A percentile compares a stretch with the other conserved stretches of the same genome.
These are phyloP conservation scores for Cladosporium sp. DNA, from an alignment of 2,329 filamentous ascomycete genomes.

Conservation along the genomic window DNA sequence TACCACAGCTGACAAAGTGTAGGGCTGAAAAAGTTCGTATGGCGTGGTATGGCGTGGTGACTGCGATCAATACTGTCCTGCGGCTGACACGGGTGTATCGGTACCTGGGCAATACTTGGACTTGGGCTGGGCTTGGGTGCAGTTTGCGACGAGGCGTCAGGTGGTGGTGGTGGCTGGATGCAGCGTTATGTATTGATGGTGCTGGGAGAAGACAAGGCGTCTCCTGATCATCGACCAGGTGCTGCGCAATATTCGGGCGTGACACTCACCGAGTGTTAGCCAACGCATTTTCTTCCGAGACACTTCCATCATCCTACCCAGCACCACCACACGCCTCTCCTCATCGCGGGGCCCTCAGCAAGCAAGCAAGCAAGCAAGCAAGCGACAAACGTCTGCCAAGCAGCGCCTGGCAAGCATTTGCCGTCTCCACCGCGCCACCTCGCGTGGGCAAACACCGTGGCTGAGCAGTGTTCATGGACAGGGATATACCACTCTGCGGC, in stretches of 20 bases:
- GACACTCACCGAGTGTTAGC: not conserved
- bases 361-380: not conserved
- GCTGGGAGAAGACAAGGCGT: not conserved
- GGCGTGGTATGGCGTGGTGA: not conserved
- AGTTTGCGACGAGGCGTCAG: constrained; percentile 5
- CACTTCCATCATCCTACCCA: constrained; percentile 7
- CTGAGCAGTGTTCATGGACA: constrained; percentile 2
- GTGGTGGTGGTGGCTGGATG: not conserved
- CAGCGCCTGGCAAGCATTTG: not conserved
- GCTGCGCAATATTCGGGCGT: not conserved
- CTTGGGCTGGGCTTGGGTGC: not conserved
- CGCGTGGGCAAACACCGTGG: constrained; percentile 2
- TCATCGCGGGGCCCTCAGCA: not conserved
- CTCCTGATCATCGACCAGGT: not conserved
- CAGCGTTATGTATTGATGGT: not conserved
- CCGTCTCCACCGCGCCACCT: not conserved
- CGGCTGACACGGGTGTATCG: constrained; percentile 1
- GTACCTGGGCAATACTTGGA: not conserved
- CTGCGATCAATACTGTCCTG: not conserved
- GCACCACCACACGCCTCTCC: not conserved
- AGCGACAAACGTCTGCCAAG: constrained; percentile 1
- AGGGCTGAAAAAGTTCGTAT: not conserved
- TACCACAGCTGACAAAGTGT: not conserved
- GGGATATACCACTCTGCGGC: not conserved
- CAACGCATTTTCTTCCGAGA: constrained; percentile 1